Conservation (phyloP, 768 basidiomycete species). For the Calocera viscosa region DNA sequence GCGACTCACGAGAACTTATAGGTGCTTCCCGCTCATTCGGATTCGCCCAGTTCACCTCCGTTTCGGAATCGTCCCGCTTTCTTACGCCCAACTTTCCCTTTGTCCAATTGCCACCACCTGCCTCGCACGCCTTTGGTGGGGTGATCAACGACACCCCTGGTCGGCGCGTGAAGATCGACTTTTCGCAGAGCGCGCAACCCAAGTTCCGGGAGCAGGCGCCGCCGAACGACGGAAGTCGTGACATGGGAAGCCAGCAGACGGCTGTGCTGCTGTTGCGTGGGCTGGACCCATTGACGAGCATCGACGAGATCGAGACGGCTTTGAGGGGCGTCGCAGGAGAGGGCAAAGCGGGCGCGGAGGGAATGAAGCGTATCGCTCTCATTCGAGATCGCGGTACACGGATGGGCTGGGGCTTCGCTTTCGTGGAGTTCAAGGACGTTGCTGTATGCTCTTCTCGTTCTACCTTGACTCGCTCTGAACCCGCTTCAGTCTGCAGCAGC, state of each 20-base stretch:
- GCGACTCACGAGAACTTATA: slow-evolving; percentile 21
- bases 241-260: slow-evolving; percentile 77
- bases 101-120: slow-evolving; percentile 81
- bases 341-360: slow-evolving; percentile 64
- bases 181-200: slow-evolving; percentile 71
- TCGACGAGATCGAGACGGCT: slow-evolving; percentile 74
- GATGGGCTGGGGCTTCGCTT: slow-evolving; percentile 86
- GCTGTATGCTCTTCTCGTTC: slow-evolving; percentile 41
- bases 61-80: slow-evolving; percentile 81
- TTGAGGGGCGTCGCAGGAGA: slow-evolving; percentile 72
- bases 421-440: slow-evolving; percentile 79
- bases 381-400: slow-evolving; percentile 80
- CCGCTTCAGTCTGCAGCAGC: slow-evolving; percentile 57
- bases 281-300: slow-evolving; percentile 75
- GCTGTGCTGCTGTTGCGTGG: slow-evolving; percentile 82
- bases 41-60: slow-evolving; percentile 82
- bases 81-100: slow-evolving; percentile 85
- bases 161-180: slow-evolving; percentile 88
- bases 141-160: slow-evolving; percentile 47
- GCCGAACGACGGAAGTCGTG: slow-evolving; percentile 85
- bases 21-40: slow-evolving; percentile 93
- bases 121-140: slow-evolving; percentile 61
- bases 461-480: neutral
- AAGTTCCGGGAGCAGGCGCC: slow-evolving; percentile 45
- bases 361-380: slow-evolving; percentile 76